phyloP scores from a whole-genome alignment of 495 filamentous ascomycete genomes.

The Xylaria cubensis region DNA sequence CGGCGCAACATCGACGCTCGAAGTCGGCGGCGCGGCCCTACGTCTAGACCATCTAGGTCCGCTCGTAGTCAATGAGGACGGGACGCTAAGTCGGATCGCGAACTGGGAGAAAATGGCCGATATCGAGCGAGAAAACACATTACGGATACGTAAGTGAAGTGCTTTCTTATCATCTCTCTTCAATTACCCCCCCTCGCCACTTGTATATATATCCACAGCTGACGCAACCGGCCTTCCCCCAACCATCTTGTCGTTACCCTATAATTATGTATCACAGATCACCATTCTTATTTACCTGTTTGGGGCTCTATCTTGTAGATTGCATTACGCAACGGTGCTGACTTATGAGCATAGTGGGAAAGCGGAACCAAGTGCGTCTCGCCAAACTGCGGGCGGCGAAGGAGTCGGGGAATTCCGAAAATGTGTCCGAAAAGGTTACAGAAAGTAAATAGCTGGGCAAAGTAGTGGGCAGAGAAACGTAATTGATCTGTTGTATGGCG shows the following conservation, averaged over 20 bases:
- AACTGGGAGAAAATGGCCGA: constrained; percentile 74
- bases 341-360: constrained; percentile 49
- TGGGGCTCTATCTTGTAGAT: background rate
- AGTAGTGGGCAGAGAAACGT: background rate
- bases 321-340: background rate
- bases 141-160: constrained; percentile 51
- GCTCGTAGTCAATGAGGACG: constrained; percentile 72
- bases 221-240: too few relatives aligned
- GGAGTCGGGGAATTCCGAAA: constrained; percentile 22
- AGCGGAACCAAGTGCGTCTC: constrained; percentile 67
- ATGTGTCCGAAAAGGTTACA: background rate
- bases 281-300: background rate
- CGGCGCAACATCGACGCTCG: constrained; percentile 40
- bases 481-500: background rate
- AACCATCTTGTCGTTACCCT: background rate
- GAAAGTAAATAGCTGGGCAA: background rate
- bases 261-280: background rate
- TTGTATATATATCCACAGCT: background rate
- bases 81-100: constrained; percentile 66
- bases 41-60: constrained; percentile 67
- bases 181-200: background rate
- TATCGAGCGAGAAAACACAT: constrained; percentile 65
- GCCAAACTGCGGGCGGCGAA: constrained; percentile 56
- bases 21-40: constrained; percentile 57
- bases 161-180: background rate